phyloP scores from a whole-genome alignment of 305 asterid species.

The Solanum hybrid region DNA sequence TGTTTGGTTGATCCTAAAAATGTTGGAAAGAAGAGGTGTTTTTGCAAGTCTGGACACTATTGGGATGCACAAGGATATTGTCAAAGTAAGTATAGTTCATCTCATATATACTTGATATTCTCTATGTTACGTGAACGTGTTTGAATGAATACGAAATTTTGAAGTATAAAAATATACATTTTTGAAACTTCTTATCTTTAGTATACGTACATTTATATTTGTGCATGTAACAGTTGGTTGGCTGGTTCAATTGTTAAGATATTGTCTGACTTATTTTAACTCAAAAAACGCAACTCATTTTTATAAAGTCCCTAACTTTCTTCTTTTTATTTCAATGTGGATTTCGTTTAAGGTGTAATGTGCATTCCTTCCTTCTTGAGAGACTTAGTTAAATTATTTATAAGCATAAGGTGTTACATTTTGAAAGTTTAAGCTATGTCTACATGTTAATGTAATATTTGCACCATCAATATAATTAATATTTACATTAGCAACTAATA shows the following conservation, averaged over 20 bases:
- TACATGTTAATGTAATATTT: background rate
- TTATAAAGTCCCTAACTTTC: background rate
- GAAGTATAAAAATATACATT: background rate
- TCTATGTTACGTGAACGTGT: background rate
- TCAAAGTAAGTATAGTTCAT: constrained; percentile 22
- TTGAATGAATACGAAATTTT: background rate
- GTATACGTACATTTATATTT: background rate
- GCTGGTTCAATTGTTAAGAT: background rate
- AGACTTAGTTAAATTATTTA: background rate
- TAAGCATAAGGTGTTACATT: background rate
- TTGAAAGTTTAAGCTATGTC: background rate
- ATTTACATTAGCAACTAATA: background rate
- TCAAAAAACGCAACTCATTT: background rate
- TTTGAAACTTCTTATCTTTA: background rate
- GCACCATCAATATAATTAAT: background rate
- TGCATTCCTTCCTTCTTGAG: background rate
- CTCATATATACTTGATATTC: background rate
- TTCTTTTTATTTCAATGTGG: background rate
- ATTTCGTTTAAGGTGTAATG: background rate
- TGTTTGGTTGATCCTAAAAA: constrained; percentile 31
- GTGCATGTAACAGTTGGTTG: background rate
- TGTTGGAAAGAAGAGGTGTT: constrained; percentile 28
- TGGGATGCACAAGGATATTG: constrained; percentile 47
- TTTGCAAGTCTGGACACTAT: constrained; percentile 36
- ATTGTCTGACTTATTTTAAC: background rate